Evolutionary conservation across 2,329 filamentous ascomycete genomes (phyloP), one percentile per base, ranked within the genome.

Genomic region (Exserohilum rostratum): DNA sequence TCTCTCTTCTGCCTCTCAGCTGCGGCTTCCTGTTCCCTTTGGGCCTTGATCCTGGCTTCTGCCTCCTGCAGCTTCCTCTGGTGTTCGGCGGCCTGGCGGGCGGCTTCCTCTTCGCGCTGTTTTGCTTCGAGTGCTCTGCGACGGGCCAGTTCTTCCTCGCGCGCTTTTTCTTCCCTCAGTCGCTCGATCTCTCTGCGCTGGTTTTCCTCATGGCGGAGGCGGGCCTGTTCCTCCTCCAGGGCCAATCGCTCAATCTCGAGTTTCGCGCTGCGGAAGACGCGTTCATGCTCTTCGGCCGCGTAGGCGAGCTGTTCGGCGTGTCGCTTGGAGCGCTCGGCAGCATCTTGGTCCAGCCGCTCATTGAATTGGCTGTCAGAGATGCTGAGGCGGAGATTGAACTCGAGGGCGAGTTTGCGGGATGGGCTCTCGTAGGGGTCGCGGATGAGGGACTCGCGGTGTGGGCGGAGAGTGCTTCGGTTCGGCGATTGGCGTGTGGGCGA

Each of bases 251-350:
- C 75, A n/a, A 84, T 64, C 15, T 80, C 82, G 17, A 80, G 77
- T 65, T 85, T 80, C 3, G 85, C 85, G 45, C 81, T 79, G 47
- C 79, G 75, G 40, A 80, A 81, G 10, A 93, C 83, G 25, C 84
- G 81, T 33, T 89, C 84, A 70, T 92, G 90, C 66, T 88, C 84
- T 12, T 80, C 80, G 44, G 85, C 85, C 3, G 88, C 88, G 42
- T 83, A 83, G 40, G 83, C 84, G 13, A 93, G 82, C 12, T 88
- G 88, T 62, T 86, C 83, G 53, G 83, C 81, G 68, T 91, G 88
- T 50, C 79, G 80, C 45, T 83, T 78, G 67, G 87, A 86, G 30
- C 83, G 84, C 59, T 90, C 86, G 31, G 84, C 82, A 29, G 84
- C 81, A 46, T 86, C 83, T 35, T 79, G 79, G 54, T 91, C 87